Evolutionary conservation across 2,329 filamentous ascomycete genomes (phyloP).

Genomic region (Didymella glomerata): DNA sequence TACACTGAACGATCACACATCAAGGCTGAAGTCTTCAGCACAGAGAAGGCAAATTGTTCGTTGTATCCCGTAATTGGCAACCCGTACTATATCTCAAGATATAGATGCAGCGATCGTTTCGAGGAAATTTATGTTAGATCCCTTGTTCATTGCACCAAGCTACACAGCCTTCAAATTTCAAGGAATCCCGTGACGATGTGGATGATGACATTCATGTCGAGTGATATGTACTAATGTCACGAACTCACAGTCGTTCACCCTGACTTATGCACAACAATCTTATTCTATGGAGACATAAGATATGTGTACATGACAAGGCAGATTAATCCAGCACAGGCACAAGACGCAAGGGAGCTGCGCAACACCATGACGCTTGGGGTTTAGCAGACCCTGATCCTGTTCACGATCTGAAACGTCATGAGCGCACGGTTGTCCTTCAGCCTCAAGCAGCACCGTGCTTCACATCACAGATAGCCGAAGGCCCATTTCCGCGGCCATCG

Average conservation of each 20-base stretch:
- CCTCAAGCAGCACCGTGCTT: constrained; percentile 9
- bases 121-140: neutral
- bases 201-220: no score
- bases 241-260: neutral
- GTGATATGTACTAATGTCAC: no score
- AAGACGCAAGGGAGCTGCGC: neutral
- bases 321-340: neutral
- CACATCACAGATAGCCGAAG: constrained; percentile 2
- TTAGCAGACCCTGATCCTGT: constrained; percentile 17
- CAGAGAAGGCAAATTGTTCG: neutral
- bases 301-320: neutral
- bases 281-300: no score
- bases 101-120: neutral
- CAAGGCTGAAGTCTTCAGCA: neutral
- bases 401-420: constrained; percentile 15
- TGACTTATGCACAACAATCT: no score
- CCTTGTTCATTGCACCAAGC: neutral
- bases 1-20: neutral
- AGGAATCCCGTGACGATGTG: no score
- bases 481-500: constrained; percentile 4
- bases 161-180: no score
- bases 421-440: constrained; percentile 1
- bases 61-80: neutral
- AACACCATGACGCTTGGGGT: constrained; percentile 3
- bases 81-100: neutral